These are phyloP conservation scores for Scedosporium dehoogii DNA, from an alignment of 2,329 filamentous ascomycete species.

Conservation along the genomic window DNA sequence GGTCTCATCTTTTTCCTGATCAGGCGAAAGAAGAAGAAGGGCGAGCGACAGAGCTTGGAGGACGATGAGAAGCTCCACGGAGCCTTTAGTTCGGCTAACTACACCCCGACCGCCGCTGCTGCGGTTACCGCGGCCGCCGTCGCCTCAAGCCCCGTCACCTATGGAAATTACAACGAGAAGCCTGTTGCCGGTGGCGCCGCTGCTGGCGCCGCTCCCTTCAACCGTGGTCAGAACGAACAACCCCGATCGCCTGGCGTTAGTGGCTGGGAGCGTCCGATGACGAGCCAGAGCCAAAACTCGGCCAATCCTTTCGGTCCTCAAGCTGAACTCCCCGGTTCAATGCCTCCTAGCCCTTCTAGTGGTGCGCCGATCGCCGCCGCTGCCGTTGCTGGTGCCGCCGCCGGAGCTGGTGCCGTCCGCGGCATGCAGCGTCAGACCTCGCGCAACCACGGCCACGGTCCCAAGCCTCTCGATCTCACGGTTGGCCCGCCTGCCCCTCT, in stretches of 20 bases:
- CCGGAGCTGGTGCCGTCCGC: constrained; percentile 27
- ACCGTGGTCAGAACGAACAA: constrained; percentile 13
- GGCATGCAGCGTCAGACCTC: constrained; percentile 44
- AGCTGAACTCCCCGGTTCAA: constrained; percentile 23
- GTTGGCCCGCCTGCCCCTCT: constrained; percentile 24
- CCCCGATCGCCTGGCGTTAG: constrained; percentile 18
- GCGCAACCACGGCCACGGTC: constrained; percentile 39
- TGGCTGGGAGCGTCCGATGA: constrained; percentile 39
- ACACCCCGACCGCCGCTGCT: constrained; percentile 11
- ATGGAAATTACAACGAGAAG: constrained; percentile 67
- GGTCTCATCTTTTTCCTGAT: constrained; percentile 59
- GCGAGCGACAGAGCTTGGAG: constrained; percentile 19
- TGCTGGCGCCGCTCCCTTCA: constrained; percentile 16
- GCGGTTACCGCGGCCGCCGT: constrained; percentile 8
- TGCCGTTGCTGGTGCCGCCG: constrained; percentile 24
- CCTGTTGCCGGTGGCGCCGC: constrained; percentile 49
- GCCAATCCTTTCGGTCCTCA: constrained; percentile 64
- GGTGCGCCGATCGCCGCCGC: constrained; percentile 14
- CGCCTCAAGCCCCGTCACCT: constrained; percentile 24
- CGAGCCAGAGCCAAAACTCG: constrained; percentile 36
- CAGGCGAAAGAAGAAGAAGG: constrained; percentile 59
- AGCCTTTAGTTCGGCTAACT: constrained; percentile 22
- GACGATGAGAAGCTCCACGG: constrained; percentile 57
- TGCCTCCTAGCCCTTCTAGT: constrained; percentile 24
- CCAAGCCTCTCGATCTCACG: constrained; percentile 45